Evolutionary conservation across 2,329 filamentous ascomycete species (phyloP).

Genomic region (Cryphonectria nitschkei): DNA sequence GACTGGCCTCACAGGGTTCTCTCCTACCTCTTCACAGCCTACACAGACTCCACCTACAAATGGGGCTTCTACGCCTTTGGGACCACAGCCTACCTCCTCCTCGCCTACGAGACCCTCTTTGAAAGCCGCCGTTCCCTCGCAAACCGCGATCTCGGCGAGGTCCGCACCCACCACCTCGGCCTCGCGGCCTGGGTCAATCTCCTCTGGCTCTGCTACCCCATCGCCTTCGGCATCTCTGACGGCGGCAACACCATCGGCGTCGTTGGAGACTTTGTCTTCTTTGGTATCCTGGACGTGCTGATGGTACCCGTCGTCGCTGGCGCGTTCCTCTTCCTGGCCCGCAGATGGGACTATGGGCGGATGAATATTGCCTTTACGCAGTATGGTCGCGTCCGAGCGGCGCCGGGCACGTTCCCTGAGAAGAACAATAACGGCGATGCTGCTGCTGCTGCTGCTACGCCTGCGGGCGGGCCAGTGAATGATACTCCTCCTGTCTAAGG

Average conservation of each 20-base stretch:
- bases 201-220: constrained; percentile 58
- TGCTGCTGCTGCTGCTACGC: constrained; percentile 32
- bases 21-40: constrained; percentile 53
- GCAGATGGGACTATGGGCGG: constrained; percentile 54
- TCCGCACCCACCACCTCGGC: constrained; percentile 46
- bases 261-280: constrained; percentile 53
- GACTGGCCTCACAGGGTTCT: constrained; percentile 40
- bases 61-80: constrained; percentile 63
- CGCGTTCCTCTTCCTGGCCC: constrained; percentile 48
- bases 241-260: constrained; percentile 55
- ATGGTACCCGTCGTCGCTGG: constrained; percentile 49
- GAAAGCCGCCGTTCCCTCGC: constrained; percentile 43
- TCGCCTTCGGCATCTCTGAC: constrained; percentile 57
- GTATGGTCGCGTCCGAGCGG: constrained; percentile 53
- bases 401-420: constrained; percentile 49
- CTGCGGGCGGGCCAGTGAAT: constrained; percentile 29
- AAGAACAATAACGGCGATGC: constrained; percentile 39
- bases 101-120: constrained; percentile 49
- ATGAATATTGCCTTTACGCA: constrained; percentile 59
- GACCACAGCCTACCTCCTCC: constrained; percentile 49
- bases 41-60: constrained; percentile 55
- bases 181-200: constrained; percentile 54
- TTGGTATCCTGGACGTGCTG: constrained; percentile 57
- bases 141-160: constrained; percentile 44
- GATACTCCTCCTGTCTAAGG: constrained; percentile 8